These are phyloP conservation scores for Dothistroma pini DNA, from an alignment of 2,329 filamentous ascomycete species.

Conservation along the genomic window DNA sequence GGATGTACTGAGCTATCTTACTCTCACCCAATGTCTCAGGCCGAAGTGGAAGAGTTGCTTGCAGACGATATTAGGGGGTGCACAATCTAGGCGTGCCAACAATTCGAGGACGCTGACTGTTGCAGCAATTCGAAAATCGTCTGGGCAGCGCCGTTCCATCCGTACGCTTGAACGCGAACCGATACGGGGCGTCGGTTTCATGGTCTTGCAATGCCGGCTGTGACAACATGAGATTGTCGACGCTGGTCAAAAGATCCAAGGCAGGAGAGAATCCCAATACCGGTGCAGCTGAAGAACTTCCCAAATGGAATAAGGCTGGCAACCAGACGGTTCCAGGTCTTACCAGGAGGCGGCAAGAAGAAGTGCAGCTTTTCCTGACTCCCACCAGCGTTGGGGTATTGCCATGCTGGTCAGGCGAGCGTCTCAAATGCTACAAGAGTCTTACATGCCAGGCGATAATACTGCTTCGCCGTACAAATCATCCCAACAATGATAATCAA, in stretches of 20 bases:
- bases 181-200: slow-evolving; percentile 13
- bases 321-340: slow-evolving; percentile 7
- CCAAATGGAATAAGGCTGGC: slow-evolving; percentile 14
- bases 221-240: slow-evolving; percentile 13
- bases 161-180: slow-evolving; percentile 14
- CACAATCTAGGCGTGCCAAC: not conserved
- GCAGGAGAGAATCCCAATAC: slow-evolving; percentile 12
- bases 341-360: slow-evolving; percentile 9
- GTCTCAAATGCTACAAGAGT: not conserved
- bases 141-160: slow-evolving; percentile 7
- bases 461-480: too few relatives aligned
- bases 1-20: slow-evolving; percentile 9
- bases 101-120: not conserved
- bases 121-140: slow-evolving; percentile 11
- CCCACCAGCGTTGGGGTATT: slow-evolving; percentile 8
- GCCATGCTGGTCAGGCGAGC: slow-evolving; percentile 7
- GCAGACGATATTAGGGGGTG: slow-evolving; percentile 6
- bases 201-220: slow-evolving; percentile 16
- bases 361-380: slow-evolving; percentile 12
- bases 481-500: too few relatives aligned
- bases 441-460: too few relatives aligned
- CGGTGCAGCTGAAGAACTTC: slow-evolving; percentile 11
- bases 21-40: slow-evolving; percentile 7
- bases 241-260: slow-evolving; percentile 11
- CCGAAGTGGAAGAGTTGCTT: slow-evolving; percentile 10